A percentile compares a stretch with the other conserved stretches of the same genome.
Conservation (phyloP, 1,139 yeast genomes). For the Kluyveromyces sp. region DNA sequence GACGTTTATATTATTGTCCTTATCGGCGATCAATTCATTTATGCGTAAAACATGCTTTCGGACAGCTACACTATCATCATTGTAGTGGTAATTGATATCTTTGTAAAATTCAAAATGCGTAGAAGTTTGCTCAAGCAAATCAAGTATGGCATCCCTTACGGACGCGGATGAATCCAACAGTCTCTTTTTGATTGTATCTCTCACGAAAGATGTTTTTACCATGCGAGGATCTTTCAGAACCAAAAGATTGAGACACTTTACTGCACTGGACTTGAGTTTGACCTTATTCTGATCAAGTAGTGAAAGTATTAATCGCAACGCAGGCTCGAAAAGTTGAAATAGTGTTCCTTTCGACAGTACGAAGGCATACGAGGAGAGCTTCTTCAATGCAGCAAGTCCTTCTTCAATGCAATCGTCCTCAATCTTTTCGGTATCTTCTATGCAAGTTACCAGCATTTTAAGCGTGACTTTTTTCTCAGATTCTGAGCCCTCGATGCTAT, state of each 20-base stretch:
- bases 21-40: conserved; percentile 43
- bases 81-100: conserved; percentile 37
- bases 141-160: conserved; percentile 71
- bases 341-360: conserved; percentile 24
- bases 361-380: neutral
- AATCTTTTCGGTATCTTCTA: neutral
- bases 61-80: conserved; percentile 59
- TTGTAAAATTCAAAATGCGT: conserved; percentile 48
- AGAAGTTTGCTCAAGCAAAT: conserved; percentile 42
- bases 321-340: conserved; percentile 43
- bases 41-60: conserved; percentile 55
- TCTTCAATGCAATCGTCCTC: neutral
- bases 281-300: conserved; percentile 37
- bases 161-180: conserved; percentile 58
- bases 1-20: conserved; percentile 31
- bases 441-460: neutral
- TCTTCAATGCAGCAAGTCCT: neutral
- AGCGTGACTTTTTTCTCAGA: neutral
- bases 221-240: conserved; percentile 48
- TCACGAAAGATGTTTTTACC: conserved; percentile 44
- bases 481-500: neutral
- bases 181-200: conserved; percentile 44
- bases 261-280: conserved; percentile 58
- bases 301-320: conserved; percentile 43
- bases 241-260: conserved; percentile 47